Evolutionary conservation across 331 rosid genomes (phyloP).

Genomic region (Stylosanthes scabra): DNA sequence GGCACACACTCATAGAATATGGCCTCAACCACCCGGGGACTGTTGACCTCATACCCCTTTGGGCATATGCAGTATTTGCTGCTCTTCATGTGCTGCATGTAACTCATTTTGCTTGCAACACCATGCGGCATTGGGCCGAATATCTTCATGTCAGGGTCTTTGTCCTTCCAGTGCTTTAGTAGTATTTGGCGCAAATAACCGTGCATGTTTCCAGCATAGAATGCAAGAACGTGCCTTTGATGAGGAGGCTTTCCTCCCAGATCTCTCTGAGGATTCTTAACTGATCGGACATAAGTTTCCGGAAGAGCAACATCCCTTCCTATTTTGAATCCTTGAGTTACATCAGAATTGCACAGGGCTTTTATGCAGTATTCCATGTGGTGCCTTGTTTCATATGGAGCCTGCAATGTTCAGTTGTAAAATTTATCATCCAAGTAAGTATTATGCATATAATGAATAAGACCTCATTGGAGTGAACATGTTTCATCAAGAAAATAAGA

Average conservation of each 20-base stretch:
- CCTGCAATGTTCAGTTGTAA: slow-evolving; percentile 53
- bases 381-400: slow-evolving; percentile 97
- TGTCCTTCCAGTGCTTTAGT: slow-evolving; percentile 85
- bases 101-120: slow-evolving; percentile 79
- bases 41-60: slow-evolving; percentile 94
- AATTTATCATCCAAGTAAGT: background rate
- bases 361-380: slow-evolving; percentile 96
- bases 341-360: slow-evolving; percentile 95
- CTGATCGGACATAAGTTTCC: slow-evolving; percentile 80
- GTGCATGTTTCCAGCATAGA: slow-evolving; percentile 87
- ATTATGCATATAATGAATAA: slow-evolving; percentile 7
- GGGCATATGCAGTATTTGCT: slow-evolving; percentile 97
- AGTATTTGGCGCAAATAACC: slow-evolving; percentile 82
- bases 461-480: slow-evolving; percentile 18
- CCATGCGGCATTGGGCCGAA: slow-evolving; percentile 85
- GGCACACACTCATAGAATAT: slow-evolving; percentile 91
- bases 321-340: slow-evolving; percentile 81
- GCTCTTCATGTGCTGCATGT: slow-evolving; percentile 88
- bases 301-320: slow-evolving; percentile 94
- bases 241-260: slow-evolving; percentile 85
- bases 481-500: slow-evolving; percentile 30
- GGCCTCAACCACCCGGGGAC: slow-evolving; percentile 91
- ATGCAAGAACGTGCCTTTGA: slow-evolving; percentile 72
- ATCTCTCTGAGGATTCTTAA: slow-evolving; percentile 76
- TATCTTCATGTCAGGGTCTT: slow-evolving; percentile 80